Evolutionary conservation across 192 early-diverging fungal genomes (phyloP), one percentile per base, ranked within the genome.

Genomic region (Entomortierella beljakovae): DNA sequence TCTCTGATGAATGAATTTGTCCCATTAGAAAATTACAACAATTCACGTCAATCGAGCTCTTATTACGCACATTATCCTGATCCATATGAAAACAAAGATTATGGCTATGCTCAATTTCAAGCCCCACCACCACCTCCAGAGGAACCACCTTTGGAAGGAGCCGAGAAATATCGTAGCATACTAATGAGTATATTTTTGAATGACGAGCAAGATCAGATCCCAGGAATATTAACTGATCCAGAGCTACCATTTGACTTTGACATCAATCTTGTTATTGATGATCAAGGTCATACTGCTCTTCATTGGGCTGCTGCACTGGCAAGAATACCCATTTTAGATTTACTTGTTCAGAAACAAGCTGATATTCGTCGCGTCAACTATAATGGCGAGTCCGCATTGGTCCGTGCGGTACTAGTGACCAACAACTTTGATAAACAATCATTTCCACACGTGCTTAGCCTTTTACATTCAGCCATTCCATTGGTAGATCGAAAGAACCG

Each of bases 261-360:
- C 48, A 81, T 95, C 34, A 90, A 98, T 79, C 73, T 97, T 37
- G 83, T 91, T 1, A 94, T 99, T 53, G 98, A 99, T 58, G 95
- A 96, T 60, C 94, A 94, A 52, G 97, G 97, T 15, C 95, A 99
- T 71, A 94, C 96, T 0, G 88, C 95, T 2, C 81, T 99, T 22
- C 98, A 99, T 62, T 99, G 97, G 97, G 96, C 98, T 20, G 93
- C 96, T 0, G 94, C 97, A 9, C 81, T 99, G 28, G 96, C 90
- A 0, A 81, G 91, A 54, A 86, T 94, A 57, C 79, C 89, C 20
- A 83, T 97, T 2, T 82, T 97, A 29, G 90, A 92, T 32, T 71
- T 94, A 23, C 83, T 99, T n/a, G 69, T 99, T 3, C 80, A 87
- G 37, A 92, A 88, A n/a, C 93, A 93, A 13, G 90, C 93, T 9